These are phyloP conservation scores for Solanum chaucha DNA, from an alignment of 257 asterid genomes.

Conservation along the genomic window DNA sequence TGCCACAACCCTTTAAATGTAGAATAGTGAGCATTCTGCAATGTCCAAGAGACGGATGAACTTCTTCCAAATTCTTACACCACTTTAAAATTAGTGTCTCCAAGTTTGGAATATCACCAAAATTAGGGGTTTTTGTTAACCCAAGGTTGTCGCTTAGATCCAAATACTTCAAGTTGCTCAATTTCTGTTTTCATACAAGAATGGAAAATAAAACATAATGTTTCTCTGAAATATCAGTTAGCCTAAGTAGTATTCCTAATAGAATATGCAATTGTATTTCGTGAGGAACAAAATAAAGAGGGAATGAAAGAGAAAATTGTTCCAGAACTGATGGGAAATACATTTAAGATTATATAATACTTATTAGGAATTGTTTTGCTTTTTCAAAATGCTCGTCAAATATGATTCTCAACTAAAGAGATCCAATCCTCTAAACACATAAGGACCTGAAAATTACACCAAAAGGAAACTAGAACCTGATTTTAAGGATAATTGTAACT, in stretches of 20 bases:
- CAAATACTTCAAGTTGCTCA: neutral
- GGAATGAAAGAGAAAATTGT: too few species aligned
- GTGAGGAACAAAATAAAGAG: too few species aligned
- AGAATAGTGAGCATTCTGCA: neutral
- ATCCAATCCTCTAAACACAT: too few species aligned
- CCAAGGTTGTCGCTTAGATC: neutral
- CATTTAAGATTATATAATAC: too few species aligned
- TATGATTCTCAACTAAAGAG: too few species aligned
- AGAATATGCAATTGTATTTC: neutral
- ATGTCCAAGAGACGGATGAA: neutral
- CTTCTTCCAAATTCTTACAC: neutral
- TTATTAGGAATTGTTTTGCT: too few species aligned
- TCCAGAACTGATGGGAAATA: too few species aligned
- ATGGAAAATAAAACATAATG: too few species aligned
- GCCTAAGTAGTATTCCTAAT: neutral
- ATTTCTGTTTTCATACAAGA: neutral
- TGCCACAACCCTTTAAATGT: neutral
- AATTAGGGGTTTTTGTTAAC: neutral
- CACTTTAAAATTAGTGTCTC: neutral
- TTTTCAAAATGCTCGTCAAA: too few species aligned
- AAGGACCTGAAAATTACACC: too few species aligned
- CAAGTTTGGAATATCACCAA: neutral
- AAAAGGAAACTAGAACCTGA: too few species aligned
- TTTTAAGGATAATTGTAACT: too few species aligned
- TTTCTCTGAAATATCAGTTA: neutral